Percentiles rank a stretch among this genome's conserved stretches.
phyloP scores from a whole-genome alignment of 768 basidiomycete species.

The Leccinum aurantiacum region DNA sequence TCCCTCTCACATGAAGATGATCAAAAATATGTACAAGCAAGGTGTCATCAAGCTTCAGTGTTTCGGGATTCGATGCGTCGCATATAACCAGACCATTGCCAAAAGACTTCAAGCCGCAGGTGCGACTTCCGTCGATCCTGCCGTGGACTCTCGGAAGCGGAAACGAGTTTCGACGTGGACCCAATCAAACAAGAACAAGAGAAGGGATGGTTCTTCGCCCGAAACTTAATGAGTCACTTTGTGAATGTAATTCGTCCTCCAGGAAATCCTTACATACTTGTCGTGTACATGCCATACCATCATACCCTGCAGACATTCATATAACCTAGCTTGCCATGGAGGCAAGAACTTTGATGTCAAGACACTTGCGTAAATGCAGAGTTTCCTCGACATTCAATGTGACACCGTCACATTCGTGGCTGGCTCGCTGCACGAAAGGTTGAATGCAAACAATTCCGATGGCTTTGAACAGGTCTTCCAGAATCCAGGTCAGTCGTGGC shows the following conservation, averaged over 20 bases:
- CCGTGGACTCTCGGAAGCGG: conserved; percentile 8
- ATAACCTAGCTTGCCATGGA: conserved; percentile 7
- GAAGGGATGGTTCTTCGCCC: conserved; percentile 3
- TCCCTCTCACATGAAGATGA: conserved; percentile 26
- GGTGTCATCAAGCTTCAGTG: conserved; percentile 31
- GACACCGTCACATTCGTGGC: background rate
- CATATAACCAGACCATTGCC: conserved; percentile 16
- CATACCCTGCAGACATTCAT: background rate
- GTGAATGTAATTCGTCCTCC: background rate
- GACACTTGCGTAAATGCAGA: conserved; percentile 61
- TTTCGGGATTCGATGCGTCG: conserved; percentile 25
- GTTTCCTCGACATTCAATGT: conserved; percentile 56
- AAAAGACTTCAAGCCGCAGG: conserved; percentile 11
- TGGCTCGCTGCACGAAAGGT: conserved; percentile 47
- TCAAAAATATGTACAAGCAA: conserved; percentile 28
- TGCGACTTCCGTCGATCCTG: background rate
- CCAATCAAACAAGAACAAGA: conserved; percentile 8
- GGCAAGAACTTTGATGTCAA: conserved; percentile 54
- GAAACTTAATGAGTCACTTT: background rate
- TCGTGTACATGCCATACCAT: background rate
- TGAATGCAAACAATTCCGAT: conserved; percentile 67
- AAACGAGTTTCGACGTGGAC: conserved; percentile 9
- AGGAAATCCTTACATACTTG: conserved; percentile 12
- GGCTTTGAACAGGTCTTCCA: conserved; percentile 76
- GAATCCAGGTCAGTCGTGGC: conserved; percentile 72